A percentile compares a stretch with the other conserved stretches of the same genome.
phyloP scores from a whole-genome alignment of 345 rosid genomes.

The Corchorus olitorius region DNA sequence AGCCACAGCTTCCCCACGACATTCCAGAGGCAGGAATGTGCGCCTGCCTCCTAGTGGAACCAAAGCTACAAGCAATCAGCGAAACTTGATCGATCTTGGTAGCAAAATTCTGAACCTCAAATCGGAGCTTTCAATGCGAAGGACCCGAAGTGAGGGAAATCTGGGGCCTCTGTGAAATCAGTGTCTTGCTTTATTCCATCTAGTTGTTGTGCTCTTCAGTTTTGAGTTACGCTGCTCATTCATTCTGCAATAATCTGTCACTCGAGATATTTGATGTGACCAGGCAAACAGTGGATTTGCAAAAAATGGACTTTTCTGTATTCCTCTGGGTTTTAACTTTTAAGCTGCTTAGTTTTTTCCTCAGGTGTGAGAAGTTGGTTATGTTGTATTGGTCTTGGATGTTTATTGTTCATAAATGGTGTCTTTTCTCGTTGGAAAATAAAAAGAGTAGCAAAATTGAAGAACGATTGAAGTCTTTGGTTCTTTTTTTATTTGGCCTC shows the following conservation, averaged over 20 bases:
- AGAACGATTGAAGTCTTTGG: neutral
- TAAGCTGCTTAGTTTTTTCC: neutral
- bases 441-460: no score
- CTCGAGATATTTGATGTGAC: slow-evolving; percentile 10
- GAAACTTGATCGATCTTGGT: slow-evolving; percentile 43
- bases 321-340: neutral
- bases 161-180: slow-evolving; percentile 43
- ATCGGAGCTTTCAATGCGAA: slow-evolving; percentile 58
- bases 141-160: slow-evolving; percentile 79
- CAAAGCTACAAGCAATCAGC: slow-evolving; percentile 40
- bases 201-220: neutral
- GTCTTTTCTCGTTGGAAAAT: neutral
- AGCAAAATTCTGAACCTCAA: slow-evolving; percentile 49
- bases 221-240: neutral
- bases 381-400: neutral
- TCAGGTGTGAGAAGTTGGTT: neutral
- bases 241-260: neutral
- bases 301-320: neutral
- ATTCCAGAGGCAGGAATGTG: slow-evolving; percentile 53
- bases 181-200: slow-evolving; percentile 9
- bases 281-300: neutral
- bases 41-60: slow-evolving; percentile 61
- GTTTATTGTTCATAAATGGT: neutral
- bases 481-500: neutral
- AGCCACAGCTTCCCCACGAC: slow-evolving; percentile 42